A percentile compares a stretch with the other conserved stretches of the same genome.
phyloP scores from a whole-genome alignment of 2,329 filamentous ascomycete species.

The Harringtonia lauricola region DNA sequence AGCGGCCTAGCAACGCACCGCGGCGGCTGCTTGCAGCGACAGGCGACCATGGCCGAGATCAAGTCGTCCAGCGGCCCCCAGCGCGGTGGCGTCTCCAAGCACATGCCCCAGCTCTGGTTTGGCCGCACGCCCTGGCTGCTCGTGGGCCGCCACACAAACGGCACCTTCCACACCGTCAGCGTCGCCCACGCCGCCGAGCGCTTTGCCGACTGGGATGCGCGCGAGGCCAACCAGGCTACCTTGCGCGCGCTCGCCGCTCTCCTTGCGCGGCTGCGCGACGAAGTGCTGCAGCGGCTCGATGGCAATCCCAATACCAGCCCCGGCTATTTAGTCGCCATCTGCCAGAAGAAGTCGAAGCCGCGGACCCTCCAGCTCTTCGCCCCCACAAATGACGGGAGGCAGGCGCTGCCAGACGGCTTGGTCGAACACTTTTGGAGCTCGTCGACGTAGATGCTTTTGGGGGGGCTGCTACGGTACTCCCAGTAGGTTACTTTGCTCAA shows the following conservation, averaged over 20 bases:
- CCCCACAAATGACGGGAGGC: not conserved
- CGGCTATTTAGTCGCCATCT: not conserved
- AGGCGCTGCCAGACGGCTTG: not conserved
- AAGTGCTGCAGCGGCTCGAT: not conserved
- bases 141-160: not conserved
- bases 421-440: not conserved
- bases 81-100: not conserved
- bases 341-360: not conserved
- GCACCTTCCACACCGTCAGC: not conserved
- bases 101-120: slow-evolving; percentile 1
- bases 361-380: not conserved
- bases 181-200: not conserved
- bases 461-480: too few relatives aligned
- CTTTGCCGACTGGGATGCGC: not conserved
- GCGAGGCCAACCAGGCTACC: not conserved
- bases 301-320: not conserved
- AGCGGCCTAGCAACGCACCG: not conserved
- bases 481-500: too few relatives aligned
- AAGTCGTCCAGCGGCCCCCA: not conserved
- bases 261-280: not conserved
- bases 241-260: not conserved
- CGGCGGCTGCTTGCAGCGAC: not conserved
- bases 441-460: too few relatives aligned
- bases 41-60: not conserved
- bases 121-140: not conserved